A percentile compares a stretch with the other conserved stretches of the same genome.
Conservation (phyloP, 306 rosid species). For the Castanospermum australe region DNA sequence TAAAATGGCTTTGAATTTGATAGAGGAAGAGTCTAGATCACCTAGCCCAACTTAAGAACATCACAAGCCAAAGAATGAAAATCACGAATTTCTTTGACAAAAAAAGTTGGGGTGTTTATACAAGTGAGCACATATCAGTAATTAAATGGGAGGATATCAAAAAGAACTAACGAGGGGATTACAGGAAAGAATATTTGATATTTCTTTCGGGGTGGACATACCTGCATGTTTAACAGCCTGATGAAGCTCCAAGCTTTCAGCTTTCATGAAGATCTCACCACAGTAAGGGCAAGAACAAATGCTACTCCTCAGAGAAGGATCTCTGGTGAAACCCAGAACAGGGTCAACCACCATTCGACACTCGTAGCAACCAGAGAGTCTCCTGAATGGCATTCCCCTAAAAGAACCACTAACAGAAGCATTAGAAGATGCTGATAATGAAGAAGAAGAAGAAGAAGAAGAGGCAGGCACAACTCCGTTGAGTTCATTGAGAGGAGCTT, state of each 20-base stretch:
- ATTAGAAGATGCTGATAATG: slow-evolving; percentile 57
- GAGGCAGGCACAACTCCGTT: slow-evolving; percentile 55
- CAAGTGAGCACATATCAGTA: neutral
- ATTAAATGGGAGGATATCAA: neutral
- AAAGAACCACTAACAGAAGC: slow-evolving; percentile 70
- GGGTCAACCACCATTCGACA: slow-evolving; percentile 98
- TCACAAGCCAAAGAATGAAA: neutral
- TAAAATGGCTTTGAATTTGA: neutral
- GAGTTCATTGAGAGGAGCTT: slow-evolving; percentile 64
- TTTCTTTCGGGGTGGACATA: slow-evolving; percentile 17
- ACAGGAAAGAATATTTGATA: neutral
- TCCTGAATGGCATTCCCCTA: slow-evolving; percentile 84
- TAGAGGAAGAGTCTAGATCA: neutral
- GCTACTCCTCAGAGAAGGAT: slow-evolving; percentile 74
- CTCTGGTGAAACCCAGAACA: slow-evolving; percentile 77
- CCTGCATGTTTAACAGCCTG: slow-evolving; percentile 93
- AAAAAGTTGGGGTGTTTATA: no score
- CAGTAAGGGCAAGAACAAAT: slow-evolving; percentile 90
- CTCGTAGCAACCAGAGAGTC: slow-evolving; percentile 93
- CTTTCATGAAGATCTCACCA: slow-evolving; percentile 86
- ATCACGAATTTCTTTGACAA: neutral
- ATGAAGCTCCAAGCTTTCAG: slow-evolving; percentile 81
- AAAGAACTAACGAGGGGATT: neutral
- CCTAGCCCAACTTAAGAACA: neutral
- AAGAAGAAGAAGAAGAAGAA: no score